A percentile compares a stretch with the other conserved stretches of the same genome.
Conservation (phyloP, 306 rosid species). For the Trifolium pratense region DNA sequence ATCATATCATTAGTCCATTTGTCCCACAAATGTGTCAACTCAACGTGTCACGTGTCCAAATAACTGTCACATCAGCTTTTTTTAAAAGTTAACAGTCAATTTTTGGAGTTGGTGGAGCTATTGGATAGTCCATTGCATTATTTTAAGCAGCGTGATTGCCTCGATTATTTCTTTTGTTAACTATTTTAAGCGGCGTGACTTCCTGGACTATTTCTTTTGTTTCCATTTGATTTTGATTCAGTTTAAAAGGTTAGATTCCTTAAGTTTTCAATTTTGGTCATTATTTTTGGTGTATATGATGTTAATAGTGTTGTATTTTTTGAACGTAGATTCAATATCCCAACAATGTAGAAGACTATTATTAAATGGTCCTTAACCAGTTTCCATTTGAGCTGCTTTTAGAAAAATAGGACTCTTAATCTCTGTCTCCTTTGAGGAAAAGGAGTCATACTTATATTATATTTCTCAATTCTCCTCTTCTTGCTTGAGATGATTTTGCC, state of each 20-base stretch:
- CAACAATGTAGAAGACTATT: slow-evolving; percentile 16
- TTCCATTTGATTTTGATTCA: slow-evolving; percentile 98
- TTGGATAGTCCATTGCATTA: slow-evolving; percentile 86
- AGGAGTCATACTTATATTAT: neutral
- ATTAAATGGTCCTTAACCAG: neutral
- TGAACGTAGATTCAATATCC: slow-evolving; percentile 19
- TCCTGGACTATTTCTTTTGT: slow-evolving; percentile 96
- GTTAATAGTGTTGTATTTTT: slow-evolving; percentile 12
- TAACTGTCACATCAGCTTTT: too few species aligned
- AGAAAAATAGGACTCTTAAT: slow-evolving; percentile 1
- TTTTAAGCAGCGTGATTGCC: too few species aligned
- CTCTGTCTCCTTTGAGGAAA: slow-evolving; percentile 9
- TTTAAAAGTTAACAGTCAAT: too few species aligned
- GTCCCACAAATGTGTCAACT: too few species aligned
- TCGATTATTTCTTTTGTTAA: too few species aligned
- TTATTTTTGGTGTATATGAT: slow-evolving; percentile 5
- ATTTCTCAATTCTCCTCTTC: neutral
- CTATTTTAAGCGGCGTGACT: slow-evolving; percentile 85
- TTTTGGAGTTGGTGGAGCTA: slow-evolving; percentile 92
- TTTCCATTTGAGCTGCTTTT: neutral
- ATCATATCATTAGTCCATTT: too few species aligned
- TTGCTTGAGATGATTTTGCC: slow-evolving; percentile 9
- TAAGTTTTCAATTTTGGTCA: slow-evolving; percentile 15
- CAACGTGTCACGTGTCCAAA: too few species aligned
- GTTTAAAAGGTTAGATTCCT: slow-evolving; percentile 82